Evolutionary conservation across 2,329 filamentous ascomycete species (phyloP), one percentile per base, ranked within the genome.

Genomic region (Aspergillus clavatus): DNA sequence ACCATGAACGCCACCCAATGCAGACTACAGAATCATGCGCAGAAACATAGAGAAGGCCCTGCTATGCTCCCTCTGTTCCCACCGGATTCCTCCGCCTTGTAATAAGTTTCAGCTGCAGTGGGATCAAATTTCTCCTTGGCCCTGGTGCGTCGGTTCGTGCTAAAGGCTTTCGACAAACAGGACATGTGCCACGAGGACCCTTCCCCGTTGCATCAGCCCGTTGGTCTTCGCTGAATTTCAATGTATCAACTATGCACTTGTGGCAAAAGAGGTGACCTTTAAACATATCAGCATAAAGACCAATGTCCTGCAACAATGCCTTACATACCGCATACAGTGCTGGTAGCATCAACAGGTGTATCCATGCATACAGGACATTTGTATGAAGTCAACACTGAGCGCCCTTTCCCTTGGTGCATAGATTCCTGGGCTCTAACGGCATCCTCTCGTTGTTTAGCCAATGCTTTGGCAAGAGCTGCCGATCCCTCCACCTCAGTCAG

Each of bases 341-440:
- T 77, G 2, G 80, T 82, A 7, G 80, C 72, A 57, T 83, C 74
- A 7, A 74, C 80, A 2, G 76, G 78, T 3, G 68, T 73, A 52
- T 83, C 81, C 76, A 84, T 78, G 63, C 81, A 84, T 18, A 84
- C 79, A 36, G 82, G 80, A 58, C 81, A 84, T 49, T 70, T 78
- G 58, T 76, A 75, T 4, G 63, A 73, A 18, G 66, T 75, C 52
- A 76, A 68, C 27, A 67, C 55, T 27, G 68, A 69, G 3, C 55
- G 63, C 12, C 52, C 59, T 14, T 59, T 52, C 26, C 61, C 60
- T 7, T 57, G 57, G 5, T 63, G 60, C 2, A 52, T 43, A 2
- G 59, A 48, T 23, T 68, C 57, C 50, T 77, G 71, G 1, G 72
- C 66, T 44, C 72, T 72, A 28, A 78, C 65, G 0, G 76, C 73